Conservation (phyloP, 2,329 filamentous ascomycete species). For the Raffaelea arxii region DNA sequence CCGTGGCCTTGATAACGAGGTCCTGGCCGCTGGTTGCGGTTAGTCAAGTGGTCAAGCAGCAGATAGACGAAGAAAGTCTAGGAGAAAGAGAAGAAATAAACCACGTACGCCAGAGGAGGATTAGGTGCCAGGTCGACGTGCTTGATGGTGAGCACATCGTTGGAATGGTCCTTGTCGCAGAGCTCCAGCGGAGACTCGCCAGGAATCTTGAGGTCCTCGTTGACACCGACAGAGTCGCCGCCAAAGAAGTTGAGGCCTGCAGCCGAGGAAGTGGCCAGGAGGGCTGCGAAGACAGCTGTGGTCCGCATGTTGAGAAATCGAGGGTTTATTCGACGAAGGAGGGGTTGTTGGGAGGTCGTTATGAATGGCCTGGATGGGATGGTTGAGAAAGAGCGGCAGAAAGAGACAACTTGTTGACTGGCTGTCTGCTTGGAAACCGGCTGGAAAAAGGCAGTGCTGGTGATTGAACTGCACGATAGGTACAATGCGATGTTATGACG, state of each 20-base stretch:
- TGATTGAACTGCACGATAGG: not conserved
- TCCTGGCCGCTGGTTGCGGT: conserved; percentile 64
- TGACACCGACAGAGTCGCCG: conserved; percentile 34
- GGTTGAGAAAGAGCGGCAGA: not conserved
- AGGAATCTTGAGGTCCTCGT: conserved; percentile 55
- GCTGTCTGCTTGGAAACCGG: not conserved
- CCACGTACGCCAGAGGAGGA: conserved; percentile 71
- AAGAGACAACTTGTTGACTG: not conserved
- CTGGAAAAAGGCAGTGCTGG: not conserved
- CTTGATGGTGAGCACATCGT: conserved; percentile 67
- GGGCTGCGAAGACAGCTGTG: conserved; percentile 31
- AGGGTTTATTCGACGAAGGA: not conserved
- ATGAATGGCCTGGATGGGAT: not conserved
- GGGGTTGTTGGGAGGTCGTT: not conserved
- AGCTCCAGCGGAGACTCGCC: conserved; percentile 79
- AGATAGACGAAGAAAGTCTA: not conserved
- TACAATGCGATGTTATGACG: too few relatives aligned
- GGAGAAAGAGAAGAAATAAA: not conserved
- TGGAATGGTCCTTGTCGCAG: conserved; percentile 56
- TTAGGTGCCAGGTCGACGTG: conserved; percentile 77
- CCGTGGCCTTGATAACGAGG: conserved; percentile 69
- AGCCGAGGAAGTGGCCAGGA: conserved; percentile 32
- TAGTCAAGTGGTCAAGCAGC: conserved; percentile 1
- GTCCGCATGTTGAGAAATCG: conserved; percentile 31
- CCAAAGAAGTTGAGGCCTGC: conserved; percentile 35